phyloP scores from a whole-genome alignment of 306 rosid genomes.

The Gillenia trifoliata region DNA sequence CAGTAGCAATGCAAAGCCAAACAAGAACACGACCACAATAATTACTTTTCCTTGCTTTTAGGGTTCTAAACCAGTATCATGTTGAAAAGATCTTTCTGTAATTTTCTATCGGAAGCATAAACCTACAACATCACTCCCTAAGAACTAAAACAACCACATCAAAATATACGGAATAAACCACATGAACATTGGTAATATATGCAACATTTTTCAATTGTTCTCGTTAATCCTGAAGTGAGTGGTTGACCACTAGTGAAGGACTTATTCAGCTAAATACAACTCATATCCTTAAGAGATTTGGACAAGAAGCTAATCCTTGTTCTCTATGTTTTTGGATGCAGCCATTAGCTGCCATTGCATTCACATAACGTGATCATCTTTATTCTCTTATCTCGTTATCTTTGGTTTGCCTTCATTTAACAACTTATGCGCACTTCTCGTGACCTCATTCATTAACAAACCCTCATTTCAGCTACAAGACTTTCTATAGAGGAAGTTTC shows the following conservation, averaged over 20 bases:
- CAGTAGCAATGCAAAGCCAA: slow-evolving; percentile 6
- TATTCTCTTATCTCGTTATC: neutral
- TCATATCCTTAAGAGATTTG: neutral
- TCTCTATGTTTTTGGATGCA: neutral
- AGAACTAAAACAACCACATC: neutral
- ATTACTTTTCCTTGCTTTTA: neutral
- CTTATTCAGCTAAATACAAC: neutral
- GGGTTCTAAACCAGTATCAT: neutral
- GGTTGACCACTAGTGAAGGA: neutral
- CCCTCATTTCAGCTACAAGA: neutral
- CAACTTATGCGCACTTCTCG: neutral
- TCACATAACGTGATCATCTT: neutral
- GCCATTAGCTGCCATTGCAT: slow-evolving; percentile 18
- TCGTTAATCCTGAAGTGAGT: neutral
- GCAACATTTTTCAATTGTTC: neutral
- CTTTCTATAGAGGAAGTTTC: neutral
- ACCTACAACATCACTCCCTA: neutral
- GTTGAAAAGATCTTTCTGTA: neutral
- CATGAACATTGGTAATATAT: neutral
- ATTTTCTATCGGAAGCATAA: neutral
- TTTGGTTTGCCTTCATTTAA: neutral
- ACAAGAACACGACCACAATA: neutral
- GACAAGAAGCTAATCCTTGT: neutral
- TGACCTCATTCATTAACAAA: too few relatives aligned
- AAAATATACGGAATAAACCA: neutral